These are phyloP conservation scores for Taphrina flavorubra DNA, from an alignment of 1,139 yeast species.

Conservation along the genomic window DNA sequence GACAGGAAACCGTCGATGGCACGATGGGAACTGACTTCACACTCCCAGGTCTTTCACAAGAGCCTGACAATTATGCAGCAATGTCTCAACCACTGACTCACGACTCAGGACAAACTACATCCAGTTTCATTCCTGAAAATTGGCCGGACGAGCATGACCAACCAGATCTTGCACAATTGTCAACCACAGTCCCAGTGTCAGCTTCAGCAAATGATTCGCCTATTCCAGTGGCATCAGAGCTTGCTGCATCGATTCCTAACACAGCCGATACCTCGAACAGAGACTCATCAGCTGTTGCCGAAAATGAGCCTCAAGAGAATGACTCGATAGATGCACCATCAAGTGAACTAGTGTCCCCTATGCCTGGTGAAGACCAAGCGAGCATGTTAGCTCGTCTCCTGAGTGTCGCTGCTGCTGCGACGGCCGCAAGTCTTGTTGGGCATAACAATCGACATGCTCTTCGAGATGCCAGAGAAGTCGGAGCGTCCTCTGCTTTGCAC, in stretches of 20 bases:
- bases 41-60: background rate
- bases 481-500: constrained; percentile 4
- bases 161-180: too few species aligned
- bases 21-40: background rate
- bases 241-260: background rate
- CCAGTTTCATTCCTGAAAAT: background rate
- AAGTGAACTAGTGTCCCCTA: constrained; percentile 28
- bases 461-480: constrained; percentile 39
- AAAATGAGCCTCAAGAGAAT: background rate
- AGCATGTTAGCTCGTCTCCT: constrained; percentile 56
- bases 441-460: constrained; percentile 46
- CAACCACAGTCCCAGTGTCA: background rate
- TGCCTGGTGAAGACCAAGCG: constrained; percentile 53
- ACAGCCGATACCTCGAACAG: background rate
- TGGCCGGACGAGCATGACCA: too few species aligned
- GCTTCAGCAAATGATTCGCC: background rate
- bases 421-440: constrained; percentile 56
- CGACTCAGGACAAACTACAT: background rate
- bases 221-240: background rate
- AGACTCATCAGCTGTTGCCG: background rate
- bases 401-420: constrained; percentile 58
- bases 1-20: background rate
- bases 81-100: background rate
- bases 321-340: background rate
- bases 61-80: background rate